Evolutionary conservation across 495 filamentous ascomycete species (phyloP), one percentile per base, ranked within the genome.

Genomic region (Platismatia glauca): DNA sequence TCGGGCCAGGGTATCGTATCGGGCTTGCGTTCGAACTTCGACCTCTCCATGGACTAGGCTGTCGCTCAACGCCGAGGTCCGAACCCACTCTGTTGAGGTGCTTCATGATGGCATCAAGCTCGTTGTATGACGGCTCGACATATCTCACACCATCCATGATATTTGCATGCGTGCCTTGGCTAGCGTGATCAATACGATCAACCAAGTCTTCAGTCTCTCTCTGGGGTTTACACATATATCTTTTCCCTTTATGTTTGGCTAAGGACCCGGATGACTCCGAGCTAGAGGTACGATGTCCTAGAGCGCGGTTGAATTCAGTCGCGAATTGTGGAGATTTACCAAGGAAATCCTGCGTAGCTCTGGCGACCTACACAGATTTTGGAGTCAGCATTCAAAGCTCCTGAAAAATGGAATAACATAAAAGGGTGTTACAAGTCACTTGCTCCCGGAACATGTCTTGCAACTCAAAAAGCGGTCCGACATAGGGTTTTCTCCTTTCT

Each of bases 21-120:
- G 76, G 75, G 61, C 74, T 78, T 9, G 37, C 29, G 7, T 35
- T 53, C 15, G 55, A 38, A 33, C 58, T 64, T 33, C 56, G 59
- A 31, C 22, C 29, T 46, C 37, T 60, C 52, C 35, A 48, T 24
- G 75, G 74, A 27, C 81, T 81, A 61, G 76, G 71, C 44, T 80
- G 72, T 70, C 83, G 79, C 68, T 88, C 87, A 62, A 91, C 81
- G 12, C 88, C 88, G 69, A 88, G 79, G 61, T 86, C 83, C 0
- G 87, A 86, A 62, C 88, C 86, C 37, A 78, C 81, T 53, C 83
- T 79, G 69, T 91, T 87, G 58, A 95, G 79, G 55, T 90, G 86
- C 22, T 86, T 84, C 89, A 95, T 94, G 58, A 95, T 79, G 33
- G 84, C 89, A 72, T 95, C 90, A 65, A 95, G 85, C 70, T 95